Base-by-base conservation (phyloP, 257 asterid species). In the Solanum appendiculatum region DNA sequence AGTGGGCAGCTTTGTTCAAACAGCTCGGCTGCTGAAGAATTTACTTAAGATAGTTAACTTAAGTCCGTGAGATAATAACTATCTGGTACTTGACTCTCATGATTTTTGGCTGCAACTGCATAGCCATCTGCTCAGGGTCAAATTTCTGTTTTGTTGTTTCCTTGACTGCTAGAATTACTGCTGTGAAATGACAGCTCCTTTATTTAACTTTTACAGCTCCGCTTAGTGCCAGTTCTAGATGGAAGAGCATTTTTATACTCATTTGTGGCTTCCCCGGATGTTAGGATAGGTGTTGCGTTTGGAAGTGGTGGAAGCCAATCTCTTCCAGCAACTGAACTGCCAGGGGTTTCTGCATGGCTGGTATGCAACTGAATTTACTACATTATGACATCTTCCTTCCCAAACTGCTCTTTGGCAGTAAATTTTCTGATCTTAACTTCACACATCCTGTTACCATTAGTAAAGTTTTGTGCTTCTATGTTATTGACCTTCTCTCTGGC, bases 271-370 rank as follows among this genome's bases (percentile, higher is more conserved):
- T 91, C 95, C 87, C 99, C 99, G 31, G 99, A 97, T 87, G 96
- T 97, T 87, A 93, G 99, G 89, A 91, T 97, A 25, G 98, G 98
- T 68, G 96, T 97, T 80, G 99, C 98, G 64, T 97, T 97, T 39
- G 99, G 99, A 77, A 95, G 96, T 89, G 98, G 99, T 83, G 98
- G 98, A 90, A 95, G 98, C 92, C 98, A 97, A 85, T 93, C 99
- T 85, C 90, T 96, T 84, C 99, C 99, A 70, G 99, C 98, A 58
- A 97, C 99, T 13, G 99, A 97, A 92, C 93, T 96, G 63, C 99
- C 99, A 0, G 99, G 98, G 64, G 99, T 97, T 86, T 95, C 99
- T 75, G 96, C 99, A 68, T 97, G 98, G 99, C 98, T 97, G 98
- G 99, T 97, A 94, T 21, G 88, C 3, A 84, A 80, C 86, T 51